Conservation (phyloP, 1,139 yeast species). For the Suzukiozyma palmioleophila region DNA sequence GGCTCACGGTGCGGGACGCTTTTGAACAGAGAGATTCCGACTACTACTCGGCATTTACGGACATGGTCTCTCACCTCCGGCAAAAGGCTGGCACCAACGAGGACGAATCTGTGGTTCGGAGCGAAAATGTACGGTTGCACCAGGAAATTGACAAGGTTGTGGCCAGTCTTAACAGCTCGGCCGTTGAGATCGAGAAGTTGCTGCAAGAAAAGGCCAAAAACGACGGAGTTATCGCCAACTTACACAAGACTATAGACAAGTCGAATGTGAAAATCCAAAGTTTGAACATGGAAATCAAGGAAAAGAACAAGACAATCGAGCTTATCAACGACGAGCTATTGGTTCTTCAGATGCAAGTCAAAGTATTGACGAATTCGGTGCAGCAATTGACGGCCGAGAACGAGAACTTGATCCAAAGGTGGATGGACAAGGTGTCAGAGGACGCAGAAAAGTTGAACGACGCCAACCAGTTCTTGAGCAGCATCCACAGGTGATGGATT, state of each 20-base stretch:
- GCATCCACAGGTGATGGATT: conserved; percentile 1
- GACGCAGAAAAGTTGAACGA: conserved; percentile 63
- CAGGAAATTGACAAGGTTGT: conserved; percentile 14
- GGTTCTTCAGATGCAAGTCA: conserved; percentile 65
- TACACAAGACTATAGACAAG: conserved; percentile 18
- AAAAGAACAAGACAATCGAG: conserved; percentile 55
- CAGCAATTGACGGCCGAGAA: conserved; percentile 35
- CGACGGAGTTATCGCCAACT: conserved; percentile 12
- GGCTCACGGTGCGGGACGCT: conserved; percentile 27
- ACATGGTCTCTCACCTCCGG: conserved; percentile 10
- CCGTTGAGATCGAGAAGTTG: conserved; percentile 20
- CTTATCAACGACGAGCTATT: conserved; percentile 67
- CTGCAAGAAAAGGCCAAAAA: conserved; percentile 14
- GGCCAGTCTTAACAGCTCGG: conserved; percentile 20
- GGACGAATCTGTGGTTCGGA: conserved; percentile 5
- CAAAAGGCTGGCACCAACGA: neutral
- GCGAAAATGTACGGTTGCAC: conserved; percentile 10
- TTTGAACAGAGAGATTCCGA: conserved; percentile 28
- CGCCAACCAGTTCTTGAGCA: conserved; percentile 36
- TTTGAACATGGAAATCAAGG: conserved; percentile 43
- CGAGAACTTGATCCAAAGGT: conserved; percentile 48
- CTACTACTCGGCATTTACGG: conserved; percentile 32
- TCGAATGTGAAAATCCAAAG: conserved; percentile 28
- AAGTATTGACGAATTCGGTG: conserved; percentile 48
- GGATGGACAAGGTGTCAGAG: conserved; percentile 53